These are phyloP conservation scores for Tuber microsphaerosporum DNA, from an alignment of 495 filamentous ascomycete species.

Conservation along the genomic window DNA sequence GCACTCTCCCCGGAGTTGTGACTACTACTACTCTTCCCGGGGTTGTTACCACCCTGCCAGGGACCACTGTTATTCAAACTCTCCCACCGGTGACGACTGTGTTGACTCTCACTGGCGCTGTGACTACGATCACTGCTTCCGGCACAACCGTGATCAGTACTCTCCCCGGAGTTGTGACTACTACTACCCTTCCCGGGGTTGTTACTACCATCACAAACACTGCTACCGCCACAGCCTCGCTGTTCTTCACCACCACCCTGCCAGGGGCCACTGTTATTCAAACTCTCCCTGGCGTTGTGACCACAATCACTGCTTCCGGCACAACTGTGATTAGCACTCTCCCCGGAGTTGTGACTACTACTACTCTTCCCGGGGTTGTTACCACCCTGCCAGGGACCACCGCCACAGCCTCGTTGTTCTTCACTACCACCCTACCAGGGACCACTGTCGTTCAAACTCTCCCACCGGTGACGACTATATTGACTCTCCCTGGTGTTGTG, in stretches of 20 bases:
- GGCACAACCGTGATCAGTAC: constrained; percentile 25
- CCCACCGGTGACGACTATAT: constrained; percentile 17
- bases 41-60: constrained; percentile 19
- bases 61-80: constrained; percentile 31
- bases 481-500: constrained; percentile 28
- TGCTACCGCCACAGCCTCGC: constrained; percentile 14
- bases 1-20: constrained; percentile 27
- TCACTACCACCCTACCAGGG: constrained; percentile 32
- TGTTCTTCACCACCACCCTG: constrained; percentile 32
- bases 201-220: constrained; percentile 29
- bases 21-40: constrained; percentile 30
- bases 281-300: constrained; percentile 33
- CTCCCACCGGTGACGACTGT: constrained; percentile 23
- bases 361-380: constrained; percentile 26
- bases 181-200: constrained; percentile 27
- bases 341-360: constrained; percentile 27
- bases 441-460: constrained; percentile 34
- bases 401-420: constrained; percentile 22
- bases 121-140: constrained; percentile 33
- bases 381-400: constrained; percentile 30
- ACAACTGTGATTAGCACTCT: constrained; percentile 26
- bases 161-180: constrained; percentile 25
- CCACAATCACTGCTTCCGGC: constrained; percentile 28
- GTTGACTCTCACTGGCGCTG: constrained; percentile 25
- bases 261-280: constrained; percentile 32